Conservation (phyloP, 1,284 basidiomycete species). For the Malassezia caprae region DNA sequence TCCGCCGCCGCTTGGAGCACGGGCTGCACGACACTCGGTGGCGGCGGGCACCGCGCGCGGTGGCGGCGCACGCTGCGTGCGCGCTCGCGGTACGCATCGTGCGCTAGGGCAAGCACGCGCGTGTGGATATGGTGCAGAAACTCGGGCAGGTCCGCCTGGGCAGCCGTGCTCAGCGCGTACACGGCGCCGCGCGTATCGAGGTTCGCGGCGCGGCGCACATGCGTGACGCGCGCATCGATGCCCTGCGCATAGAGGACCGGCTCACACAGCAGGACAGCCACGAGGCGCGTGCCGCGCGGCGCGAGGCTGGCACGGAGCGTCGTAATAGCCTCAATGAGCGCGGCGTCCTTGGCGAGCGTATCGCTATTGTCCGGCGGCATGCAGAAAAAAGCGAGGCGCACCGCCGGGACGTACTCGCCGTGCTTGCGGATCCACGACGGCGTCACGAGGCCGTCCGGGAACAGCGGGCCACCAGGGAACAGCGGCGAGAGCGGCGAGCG, state of each 20-base stretch:
- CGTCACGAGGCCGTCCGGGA: constrained; percentile 88
- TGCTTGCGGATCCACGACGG: constrained; percentile 97
- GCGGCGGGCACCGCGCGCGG: constrained; percentile 59
- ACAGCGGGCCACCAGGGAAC: constrained; percentile 71
- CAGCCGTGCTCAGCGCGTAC: constrained; percentile 77
- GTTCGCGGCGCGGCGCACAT: constrained; percentile 71
- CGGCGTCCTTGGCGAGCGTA: constrained; percentile 54
- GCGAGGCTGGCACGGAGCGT: constrained; percentile 65
- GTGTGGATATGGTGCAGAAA: constrained; percentile 61
- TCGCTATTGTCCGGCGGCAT: constrained; percentile 52
- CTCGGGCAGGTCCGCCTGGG: constrained; percentile 59
- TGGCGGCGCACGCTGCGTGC: constrained; percentile 82
- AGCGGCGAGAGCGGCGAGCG: constrained; percentile 85
- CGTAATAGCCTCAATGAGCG: constrained; percentile 59
- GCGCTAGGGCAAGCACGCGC: constrained; percentile 72
- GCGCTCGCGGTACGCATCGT: constrained; percentile 85
- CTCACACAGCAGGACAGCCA: constrained; percentile 83
- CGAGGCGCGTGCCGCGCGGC: constrained; percentile 83
- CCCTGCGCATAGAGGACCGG: constrained; percentile 58
- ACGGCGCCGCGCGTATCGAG: constrained; percentile 81
- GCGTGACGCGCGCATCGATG: constrained; percentile 71
- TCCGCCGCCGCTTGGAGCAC: constrained; percentile 28
- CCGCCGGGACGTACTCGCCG: constrained; percentile 74
- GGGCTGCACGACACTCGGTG: constrained; percentile 28
- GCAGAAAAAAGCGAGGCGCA: constrained; percentile 79